Base-by-base conservation (phyloP, 768 basidiomycete species). In the Butyriboletus loyo region DNA sequence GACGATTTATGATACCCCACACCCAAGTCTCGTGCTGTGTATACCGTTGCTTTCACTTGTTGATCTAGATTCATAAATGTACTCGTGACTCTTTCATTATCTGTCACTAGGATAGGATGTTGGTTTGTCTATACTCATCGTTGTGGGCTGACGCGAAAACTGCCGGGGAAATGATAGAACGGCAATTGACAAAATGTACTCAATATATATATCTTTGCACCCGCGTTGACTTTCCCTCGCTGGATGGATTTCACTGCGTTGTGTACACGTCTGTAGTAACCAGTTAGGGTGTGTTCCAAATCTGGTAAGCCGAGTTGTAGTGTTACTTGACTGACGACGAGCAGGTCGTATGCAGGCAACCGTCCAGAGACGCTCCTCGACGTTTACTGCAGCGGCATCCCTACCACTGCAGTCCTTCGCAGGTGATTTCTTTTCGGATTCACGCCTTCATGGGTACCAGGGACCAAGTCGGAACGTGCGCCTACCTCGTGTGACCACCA, bases 401-500 rank as follows among this genome's bases (percentile, higher is more conserved):
- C 41, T 46, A 9, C 36, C 57, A 11, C 38, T 58, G 3, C 43
- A 22, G 5, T 28, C 61, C 4, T 53, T 60, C 13, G 9, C 54
- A 1, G 51, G 60, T 3, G 73, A 75, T 6, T 34, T 71, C 1
- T 78, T 71, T 52, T 73, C 75, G 1, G 77, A 78, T 47, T 66
- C 75, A 2, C 73, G 78, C 15, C 61, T 66, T 27, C 76, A 79
- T 53, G 78, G 77, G 3, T 72, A 71, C 40, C 68, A 71, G 34
- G 77, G 77, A 19, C 73, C 76, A 1, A 67, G 66, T 19, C 77
- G 84, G 31, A 81, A 75, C 57, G 84, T 85, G 22, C 82, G 83
- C 14, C 68, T 87, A 15, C 73, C 76, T 13, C 76, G 84, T n/a
- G 84, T 79, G 24, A 79, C 83, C 22, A 68, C 81, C 2, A 73